Conservation (phyloP, 345 rosid genomes). For the Garcia nutans region DNA sequence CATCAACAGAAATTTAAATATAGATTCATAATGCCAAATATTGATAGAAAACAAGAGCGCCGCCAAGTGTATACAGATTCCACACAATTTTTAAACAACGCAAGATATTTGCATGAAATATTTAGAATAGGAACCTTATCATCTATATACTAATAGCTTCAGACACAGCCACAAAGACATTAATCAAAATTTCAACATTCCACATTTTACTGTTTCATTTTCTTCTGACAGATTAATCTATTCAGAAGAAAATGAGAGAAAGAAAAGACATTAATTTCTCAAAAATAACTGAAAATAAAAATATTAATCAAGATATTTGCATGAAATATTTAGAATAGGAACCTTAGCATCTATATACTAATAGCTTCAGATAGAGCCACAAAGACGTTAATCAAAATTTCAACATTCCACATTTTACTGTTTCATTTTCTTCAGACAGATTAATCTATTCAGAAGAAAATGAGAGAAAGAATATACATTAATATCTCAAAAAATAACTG, state of each 20-base stretch:
- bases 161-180: neutral
- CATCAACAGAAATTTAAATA: neutral
- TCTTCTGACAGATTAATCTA: neutral
- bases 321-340: neutral
- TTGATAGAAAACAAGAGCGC: neutral
- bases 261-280: neutral
- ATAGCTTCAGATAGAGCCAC: neutral
- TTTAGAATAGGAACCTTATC: neutral
- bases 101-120: neutral
- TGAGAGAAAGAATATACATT: neutral
- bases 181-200: neutral
- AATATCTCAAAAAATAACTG: neutral
- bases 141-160: neutral
- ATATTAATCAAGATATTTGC: neutral
- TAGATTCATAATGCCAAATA: neutral
- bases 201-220: neutral
- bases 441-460: neutral
- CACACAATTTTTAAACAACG: neutral
- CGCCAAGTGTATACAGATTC: neutral
- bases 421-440: neutral
- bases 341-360: neutral
- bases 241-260: neutral
- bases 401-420: neutral
- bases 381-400: neutral
- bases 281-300: neutral